Percentiles rank a stretch among this genome's conserved stretches.
Evolutionary conservation across 306 rosid species (phyloP).

Genomic region (Gillenia trifoliata): DNA sequence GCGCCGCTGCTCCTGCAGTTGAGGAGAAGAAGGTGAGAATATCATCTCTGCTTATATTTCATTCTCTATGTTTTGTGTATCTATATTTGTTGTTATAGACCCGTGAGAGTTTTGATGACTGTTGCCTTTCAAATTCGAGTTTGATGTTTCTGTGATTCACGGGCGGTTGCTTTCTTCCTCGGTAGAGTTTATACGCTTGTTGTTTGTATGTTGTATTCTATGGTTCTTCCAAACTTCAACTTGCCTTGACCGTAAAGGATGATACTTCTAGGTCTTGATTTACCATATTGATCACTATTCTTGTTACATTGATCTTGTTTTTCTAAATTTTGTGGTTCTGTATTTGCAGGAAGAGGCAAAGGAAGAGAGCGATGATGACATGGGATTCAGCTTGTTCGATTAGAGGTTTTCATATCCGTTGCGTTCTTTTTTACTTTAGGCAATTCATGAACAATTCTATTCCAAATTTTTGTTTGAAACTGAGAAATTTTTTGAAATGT

Average conservation of each 20-base stretch:
- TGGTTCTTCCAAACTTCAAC: background rate
- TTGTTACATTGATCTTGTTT: background rate
- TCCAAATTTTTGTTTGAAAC: background rate
- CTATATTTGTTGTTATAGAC: background rate
- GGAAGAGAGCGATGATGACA: conserved; percentile 65
- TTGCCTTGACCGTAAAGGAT: background rate
- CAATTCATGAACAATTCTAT: background rate
- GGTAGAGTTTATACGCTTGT: background rate
- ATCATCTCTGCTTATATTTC: background rate
- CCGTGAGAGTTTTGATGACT: background rate
- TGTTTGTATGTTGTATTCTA: background rate
- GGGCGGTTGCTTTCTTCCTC: background rate
- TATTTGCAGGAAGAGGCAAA: conserved; percentile 51
- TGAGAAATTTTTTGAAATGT: background rate
- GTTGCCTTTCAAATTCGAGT: background rate
- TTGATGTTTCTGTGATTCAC: background rate
- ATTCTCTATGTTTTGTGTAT: background rate
- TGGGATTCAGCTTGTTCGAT: conserved; percentile 60
- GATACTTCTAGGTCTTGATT: too few relatives aligned
- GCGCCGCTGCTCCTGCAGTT: conserved; percentile 40
- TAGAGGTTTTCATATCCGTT: conserved; percentile 19
- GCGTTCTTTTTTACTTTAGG: background rate
- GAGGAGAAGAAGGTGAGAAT: conserved; percentile 63
- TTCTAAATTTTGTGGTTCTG: background rate
- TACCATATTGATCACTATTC: background rate